Evolutionary conservation across 208 protist species (phyloP).

Genomic region (Balamuthia mandrillaris): DNA sequence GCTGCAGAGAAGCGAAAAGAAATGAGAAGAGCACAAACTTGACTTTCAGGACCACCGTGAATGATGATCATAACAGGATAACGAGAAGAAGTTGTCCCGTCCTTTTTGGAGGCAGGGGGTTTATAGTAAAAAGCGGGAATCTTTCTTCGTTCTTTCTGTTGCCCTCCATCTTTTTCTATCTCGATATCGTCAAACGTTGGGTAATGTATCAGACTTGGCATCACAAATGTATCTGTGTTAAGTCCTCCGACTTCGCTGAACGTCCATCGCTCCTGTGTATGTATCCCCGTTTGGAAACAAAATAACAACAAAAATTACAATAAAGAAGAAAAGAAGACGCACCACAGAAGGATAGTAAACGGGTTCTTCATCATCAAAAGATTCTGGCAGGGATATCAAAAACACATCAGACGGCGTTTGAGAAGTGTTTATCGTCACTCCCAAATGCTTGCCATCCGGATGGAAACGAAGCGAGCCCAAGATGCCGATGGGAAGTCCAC

Average conservation of each 20-base stretch:
- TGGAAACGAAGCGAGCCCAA: neutral
- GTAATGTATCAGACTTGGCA: neutral
- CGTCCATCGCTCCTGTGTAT: neutral
- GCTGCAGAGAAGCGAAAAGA: too few relatives aligned
- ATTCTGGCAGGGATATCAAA: neutral
- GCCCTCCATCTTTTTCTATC: too few relatives aligned
- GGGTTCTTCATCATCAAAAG: neutral
- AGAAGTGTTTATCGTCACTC: neutral
- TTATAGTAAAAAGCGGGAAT: slow-evolving; percentile 8
- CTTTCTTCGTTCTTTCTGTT: neutral
- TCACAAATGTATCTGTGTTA: neutral
- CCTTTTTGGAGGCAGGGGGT: neutral
- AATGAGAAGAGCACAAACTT: too few relatives aligned
- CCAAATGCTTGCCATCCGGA: neutral
- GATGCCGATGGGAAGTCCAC: neutral
- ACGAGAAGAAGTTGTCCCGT: too few relatives aligned
- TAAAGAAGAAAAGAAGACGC: neutral
- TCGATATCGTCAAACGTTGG: neutral
- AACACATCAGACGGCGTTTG: slow-evolving; percentile 1
- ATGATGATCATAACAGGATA: slow-evolving; percentile 5
- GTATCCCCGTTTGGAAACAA: neutral
- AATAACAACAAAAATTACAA: neutral
- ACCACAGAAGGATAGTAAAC: neutral
- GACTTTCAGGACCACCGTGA: neutral
- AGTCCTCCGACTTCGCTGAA: slow-evolving; percentile 26